Conservation (phyloP, 2,329 filamentous ascomycete species). For the Fusarium coffeatum region DNA sequence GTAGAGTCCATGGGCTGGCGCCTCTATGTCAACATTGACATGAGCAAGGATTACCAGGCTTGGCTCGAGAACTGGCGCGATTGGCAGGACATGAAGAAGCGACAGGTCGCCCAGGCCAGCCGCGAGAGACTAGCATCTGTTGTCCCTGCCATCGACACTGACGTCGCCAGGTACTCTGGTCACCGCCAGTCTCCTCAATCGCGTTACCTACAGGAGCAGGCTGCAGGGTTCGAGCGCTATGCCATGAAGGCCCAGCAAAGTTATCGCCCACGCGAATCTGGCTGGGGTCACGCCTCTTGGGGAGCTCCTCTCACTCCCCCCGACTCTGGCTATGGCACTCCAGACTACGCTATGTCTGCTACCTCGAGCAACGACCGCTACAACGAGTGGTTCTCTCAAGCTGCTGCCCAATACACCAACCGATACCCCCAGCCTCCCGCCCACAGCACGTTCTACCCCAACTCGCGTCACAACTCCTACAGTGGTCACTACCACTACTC, state of each 20-base stretch:
- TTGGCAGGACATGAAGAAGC: conserved; percentile 67
- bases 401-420: conserved; percentile 56
- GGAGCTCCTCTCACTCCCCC: conserved; percentile 67
- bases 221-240: conserved; percentile 64
- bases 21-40: conserved; percentile 85
- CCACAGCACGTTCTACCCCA: conserved; percentile 55
- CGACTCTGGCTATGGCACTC: conserved; percentile 71
- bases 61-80: conserved; percentile 71
- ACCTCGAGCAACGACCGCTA: conserved; percentile 66
- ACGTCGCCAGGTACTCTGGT: conserved; percentile 54
- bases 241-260: conserved; percentile 56
- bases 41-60: conserved; percentile 76
- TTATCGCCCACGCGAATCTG: conserved; percentile 60
- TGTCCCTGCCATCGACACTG: conserved; percentile 61
- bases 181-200: conserved; percentile 54
- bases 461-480: conserved; percentile 57
- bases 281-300: conserved; percentile 60
- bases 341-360: conserved; percentile 68
- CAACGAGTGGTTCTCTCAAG: conserved; percentile 67
- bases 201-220: conserved; percentile 66
- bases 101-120: conserved; percentile 59
- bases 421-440: conserved; percentile 59
- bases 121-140: conserved; percentile 64
- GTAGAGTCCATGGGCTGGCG: conserved; percentile 83
- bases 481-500: conserved; percentile 59